Evolutionary conservation across 768 basidiomycete species (phyloP), one percentile per base, ranked within the genome.

Genomic region (Russula virescens): DNA sequence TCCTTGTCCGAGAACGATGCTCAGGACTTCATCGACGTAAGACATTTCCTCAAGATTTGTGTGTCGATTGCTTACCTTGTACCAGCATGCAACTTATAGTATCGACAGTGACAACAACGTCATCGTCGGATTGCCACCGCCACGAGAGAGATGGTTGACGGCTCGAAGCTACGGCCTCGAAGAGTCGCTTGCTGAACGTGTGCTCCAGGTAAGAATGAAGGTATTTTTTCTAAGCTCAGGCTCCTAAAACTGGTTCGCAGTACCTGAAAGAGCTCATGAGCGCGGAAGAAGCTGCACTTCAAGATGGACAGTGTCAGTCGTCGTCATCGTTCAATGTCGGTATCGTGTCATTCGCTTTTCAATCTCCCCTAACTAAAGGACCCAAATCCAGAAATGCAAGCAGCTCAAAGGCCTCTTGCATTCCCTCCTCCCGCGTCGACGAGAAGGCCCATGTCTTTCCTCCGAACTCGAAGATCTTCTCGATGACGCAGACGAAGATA

Each of bases 1-100:
- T 57, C 54, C 34, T 55, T 66, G 28, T 55, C 50, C 19, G 65
- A 66, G 56, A 60, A 23, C 34, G 51, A 68, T 46, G 65, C 61
- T 6, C 67, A 68, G 46, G 65, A 68, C n/a, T 68, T 66, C 21
- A 54, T 68, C 23, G 67, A 68, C 23, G 67, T 66, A 42, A 51
- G 14, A 1, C 16, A 19, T 50, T 21, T 8, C n/a, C 13, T 31
- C 56, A 10, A 0, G 38, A 35, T 35, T 43, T 11, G 3, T 34
- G 9, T 26, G 34, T 26, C 9, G 8, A 31, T 42, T 47, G 13
- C 50, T 56, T 26, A 59, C 34, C 34, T n/a, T 28, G 19, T 23
- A 8, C 34, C 16, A 68, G 67, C 50, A 48, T 5, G 67, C 67
- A 19, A 68, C 65, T 4, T 68, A 66, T 42, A 61, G 61, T 26